These are phyloP conservation scores for Peronospora belbahrii DNA, from an alignment of 352 stramenopile species.

Conservation along the genomic window DNA sequence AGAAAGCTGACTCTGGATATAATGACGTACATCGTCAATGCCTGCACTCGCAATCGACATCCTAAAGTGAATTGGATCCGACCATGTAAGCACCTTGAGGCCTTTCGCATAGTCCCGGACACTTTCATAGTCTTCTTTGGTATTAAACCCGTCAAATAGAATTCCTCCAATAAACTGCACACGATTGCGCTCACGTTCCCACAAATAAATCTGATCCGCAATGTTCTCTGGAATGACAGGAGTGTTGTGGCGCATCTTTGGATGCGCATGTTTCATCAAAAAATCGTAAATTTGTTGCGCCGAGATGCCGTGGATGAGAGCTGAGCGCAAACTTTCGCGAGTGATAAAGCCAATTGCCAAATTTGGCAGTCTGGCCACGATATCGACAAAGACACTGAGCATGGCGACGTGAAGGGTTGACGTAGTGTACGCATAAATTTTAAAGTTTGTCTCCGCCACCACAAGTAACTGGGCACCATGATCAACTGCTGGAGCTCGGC, in stretches of 20 bases:
- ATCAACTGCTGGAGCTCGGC: conserved; percentile 25
- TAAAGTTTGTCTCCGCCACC: conserved; percentile 90
- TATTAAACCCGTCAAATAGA: conserved; percentile 83
- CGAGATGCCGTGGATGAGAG: conserved; percentile 86
- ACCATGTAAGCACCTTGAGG: conserved; percentile 77
- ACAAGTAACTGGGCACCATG: conserved; percentile 44
- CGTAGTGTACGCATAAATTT: conserved; percentile 87
- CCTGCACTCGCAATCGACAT: conserved; percentile 52
- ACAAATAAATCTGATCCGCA: conserved; percentile 88
- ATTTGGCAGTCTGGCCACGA: conserved; percentile 85
- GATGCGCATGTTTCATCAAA: conserved; percentile 83
- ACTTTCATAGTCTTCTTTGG: conserved; percentile 77
- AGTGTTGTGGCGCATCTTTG: conserved; percentile 65
- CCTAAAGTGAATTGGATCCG: conserved; percentile 74
- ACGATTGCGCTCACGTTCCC: conserved; percentile 86
- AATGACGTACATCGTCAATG: conserved; percentile 60
- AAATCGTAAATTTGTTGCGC: conserved; percentile 85
- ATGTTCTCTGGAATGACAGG: conserved; percentile 84
- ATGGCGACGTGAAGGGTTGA: conserved; percentile 89
- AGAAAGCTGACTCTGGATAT: conserved; percentile 54
- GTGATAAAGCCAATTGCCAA: conserved; percentile 79
- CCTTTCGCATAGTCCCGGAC: conserved; percentile 60
- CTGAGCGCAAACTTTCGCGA: conserved; percentile 82
- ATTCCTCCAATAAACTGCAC: conserved; percentile 76
- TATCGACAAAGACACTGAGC: conserved; percentile 88